Conservation (phyloP, 73 alveolate genomes). For the Paramecium pentaurelia region DNA sequence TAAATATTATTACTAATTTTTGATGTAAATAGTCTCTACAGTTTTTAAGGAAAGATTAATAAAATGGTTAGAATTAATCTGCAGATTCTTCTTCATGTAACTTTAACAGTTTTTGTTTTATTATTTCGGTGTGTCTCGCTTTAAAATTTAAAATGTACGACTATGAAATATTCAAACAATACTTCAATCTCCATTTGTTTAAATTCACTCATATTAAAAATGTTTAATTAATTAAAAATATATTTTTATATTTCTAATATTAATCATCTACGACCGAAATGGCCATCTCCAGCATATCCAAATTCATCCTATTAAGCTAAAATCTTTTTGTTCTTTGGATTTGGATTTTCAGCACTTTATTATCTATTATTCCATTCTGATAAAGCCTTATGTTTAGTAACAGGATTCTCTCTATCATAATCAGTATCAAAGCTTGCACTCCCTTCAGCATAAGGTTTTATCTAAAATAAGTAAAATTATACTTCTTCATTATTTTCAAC, state of each 20-base stretch:
- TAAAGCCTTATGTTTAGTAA: constrained; percentile 38
- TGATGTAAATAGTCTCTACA: constrained; percentile 31
- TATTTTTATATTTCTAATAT: background rate
- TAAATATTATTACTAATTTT: background rate
- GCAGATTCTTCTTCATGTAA: background rate
- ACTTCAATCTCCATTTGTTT: constrained; percentile 29
- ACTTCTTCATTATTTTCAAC: constrained; percentile 54
- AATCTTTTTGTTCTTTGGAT: background rate
- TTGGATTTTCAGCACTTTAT: background rate
- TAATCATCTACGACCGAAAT: background rate
- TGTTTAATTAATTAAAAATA: background rate
- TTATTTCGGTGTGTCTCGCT: background rate
- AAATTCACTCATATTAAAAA: background rate
- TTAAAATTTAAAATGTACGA: constrained; percentile 1
- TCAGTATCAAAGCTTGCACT: constrained; percentile 58
- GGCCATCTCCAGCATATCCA: background rate
- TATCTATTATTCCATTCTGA: background rate
- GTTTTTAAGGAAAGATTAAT: background rate
- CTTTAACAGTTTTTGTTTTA: background rate
- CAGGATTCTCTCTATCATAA: constrained; percentile 65
- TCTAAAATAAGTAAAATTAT: background rate
- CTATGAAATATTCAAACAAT: background rate
- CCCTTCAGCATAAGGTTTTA: constrained; percentile 55
- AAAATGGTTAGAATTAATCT: background rate
- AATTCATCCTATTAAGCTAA: background rate